A percentile compares a stretch with the other conserved stretches of the same genome.
Evolutionary conservation across 1,139 yeast species (phyloP).

Genomic region (Blastobotrys elegans): DNA sequence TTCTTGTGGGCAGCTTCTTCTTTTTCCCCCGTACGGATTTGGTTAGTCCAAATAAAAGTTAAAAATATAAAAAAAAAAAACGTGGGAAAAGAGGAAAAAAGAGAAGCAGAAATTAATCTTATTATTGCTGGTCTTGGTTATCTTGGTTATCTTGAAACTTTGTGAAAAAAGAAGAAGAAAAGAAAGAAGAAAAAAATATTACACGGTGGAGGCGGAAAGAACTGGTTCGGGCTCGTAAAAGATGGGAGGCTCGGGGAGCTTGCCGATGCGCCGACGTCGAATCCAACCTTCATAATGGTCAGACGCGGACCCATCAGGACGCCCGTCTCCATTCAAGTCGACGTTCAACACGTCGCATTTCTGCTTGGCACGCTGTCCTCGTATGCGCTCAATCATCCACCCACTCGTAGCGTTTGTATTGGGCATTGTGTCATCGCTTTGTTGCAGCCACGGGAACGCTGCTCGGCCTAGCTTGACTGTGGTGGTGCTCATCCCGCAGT

Average conservation of each 20-base stretch:
- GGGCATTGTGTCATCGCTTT: background rate
- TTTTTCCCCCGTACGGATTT: too few relatives aligned
- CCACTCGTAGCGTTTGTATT: conserved; percentile 23
- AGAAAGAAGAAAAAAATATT: too few relatives aligned
- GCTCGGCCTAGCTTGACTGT: conserved; percentile 19
- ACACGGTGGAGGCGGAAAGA: too few relatives aligned
- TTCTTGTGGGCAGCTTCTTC: too few relatives aligned
- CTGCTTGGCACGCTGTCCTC: conserved; percentile 7
- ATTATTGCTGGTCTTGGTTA: too few relatives aligned
- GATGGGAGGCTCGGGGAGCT: too few relatives aligned
- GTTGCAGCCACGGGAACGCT: conserved; percentile 3
- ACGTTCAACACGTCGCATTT: conserved; percentile 4
- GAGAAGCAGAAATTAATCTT: background rate
- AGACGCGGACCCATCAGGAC: background rate
- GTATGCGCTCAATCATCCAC: conserved; percentile 30
- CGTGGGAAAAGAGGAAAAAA: background rate
- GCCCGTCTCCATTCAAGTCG: background rate
- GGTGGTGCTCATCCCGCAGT: conserved; percentile 19
- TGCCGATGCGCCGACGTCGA: background rate
- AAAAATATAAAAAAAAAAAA: background rate
- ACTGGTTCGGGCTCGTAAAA: too few relatives aligned
- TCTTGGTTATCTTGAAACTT: too few relatives aligned
- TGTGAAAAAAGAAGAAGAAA: too few relatives aligned
- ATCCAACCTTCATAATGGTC: background rate
- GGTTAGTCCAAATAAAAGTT: too few relatives aligned